Base-by-base conservation (phyloP, 306 rosid species). In the Prunus kanzakura region DNA sequence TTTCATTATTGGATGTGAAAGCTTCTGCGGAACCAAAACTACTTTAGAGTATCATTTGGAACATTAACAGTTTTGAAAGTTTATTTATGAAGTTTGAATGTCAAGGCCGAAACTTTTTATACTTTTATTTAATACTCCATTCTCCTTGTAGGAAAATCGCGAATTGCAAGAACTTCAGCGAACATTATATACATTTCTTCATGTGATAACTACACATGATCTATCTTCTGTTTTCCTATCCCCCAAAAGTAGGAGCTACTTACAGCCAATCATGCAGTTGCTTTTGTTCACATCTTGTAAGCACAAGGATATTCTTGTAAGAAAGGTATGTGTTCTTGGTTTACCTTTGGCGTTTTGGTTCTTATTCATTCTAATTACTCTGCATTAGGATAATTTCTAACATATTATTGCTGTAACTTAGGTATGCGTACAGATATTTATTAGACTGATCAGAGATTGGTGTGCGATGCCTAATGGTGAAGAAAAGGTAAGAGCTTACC, bases 121-220 rank as follows among this genome's bases (percentile, higher is more conserved):
- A 54, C 14, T 58, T 55, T 64, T 64, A 64, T 78, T 64, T 66
- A 76, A 69, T 51, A 77, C 80, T 82, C 22, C 32, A 3, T 30
- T 64, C 58, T 56, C 64, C 64, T 60, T 82, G 81, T 64, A 95
- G 98, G 98, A 95, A 89, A 84, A 92, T 78, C 96, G 97, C 47
- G 98, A 95, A 78, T 82, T 95, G 84, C 97, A 90, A 86, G 98
- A 95, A 84, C 97, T 95, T 83, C 98, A 92, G 74, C 89, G 86
- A 67, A 88, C 86, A 65, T 84, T 95, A 61, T 89, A 85, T 83
- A 89, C 97, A 38, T 95, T 95, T 91, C 97, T 95, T 56, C 97
- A 95, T 57, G 97, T 92, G 87, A 89, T 95, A 69, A 50, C 92
- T 43, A 80, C 93, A 23, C 97, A 92, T 67, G 89, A 88, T 66